These are phyloP conservation scores for Colletotrichum brevisporum DNA, from an alignment of 2,329 filamentous ascomycete genomes.

Conservation along the genomic window DNA sequence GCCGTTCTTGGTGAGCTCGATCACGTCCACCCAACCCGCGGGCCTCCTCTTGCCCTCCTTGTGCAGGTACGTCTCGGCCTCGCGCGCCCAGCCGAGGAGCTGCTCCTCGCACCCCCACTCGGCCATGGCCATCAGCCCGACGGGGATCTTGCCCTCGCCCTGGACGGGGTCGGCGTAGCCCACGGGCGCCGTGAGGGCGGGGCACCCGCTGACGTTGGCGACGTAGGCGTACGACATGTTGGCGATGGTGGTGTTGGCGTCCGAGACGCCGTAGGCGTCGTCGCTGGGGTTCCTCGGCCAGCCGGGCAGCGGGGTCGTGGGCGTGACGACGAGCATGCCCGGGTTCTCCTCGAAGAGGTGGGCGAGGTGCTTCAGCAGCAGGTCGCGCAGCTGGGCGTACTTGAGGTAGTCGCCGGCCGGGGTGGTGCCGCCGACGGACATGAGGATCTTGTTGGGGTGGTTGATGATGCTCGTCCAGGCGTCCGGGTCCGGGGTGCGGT, in stretches of 20 bases:
- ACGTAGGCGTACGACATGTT: conserved; percentile 91
- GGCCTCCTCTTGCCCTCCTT: conserved; percentile 66
- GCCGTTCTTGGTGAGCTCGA: conserved; percentile 51
- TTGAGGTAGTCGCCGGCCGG: conserved; percentile 79
- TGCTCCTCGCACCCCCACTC: conserved; percentile 78
- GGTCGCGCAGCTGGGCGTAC: conserved; percentile 79
- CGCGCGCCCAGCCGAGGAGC: conserved; percentile 71
- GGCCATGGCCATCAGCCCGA: conserved; percentile 74
- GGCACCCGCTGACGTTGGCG: conserved; percentile 85
- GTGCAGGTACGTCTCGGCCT: conserved; percentile 69
- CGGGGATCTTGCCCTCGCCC: conserved; percentile 71
- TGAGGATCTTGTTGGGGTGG: conserved; percentile 77
- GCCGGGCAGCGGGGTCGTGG: conserved; percentile 81
- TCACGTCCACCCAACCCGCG: conserved; percentile 71
- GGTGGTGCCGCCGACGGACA: conserved; percentile 75
- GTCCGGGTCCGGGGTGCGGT: conserved; percentile 58
- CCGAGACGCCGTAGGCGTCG: conserved; percentile 78
- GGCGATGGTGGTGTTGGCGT: conserved; percentile 79
- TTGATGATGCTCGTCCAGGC: conserved; percentile 71
- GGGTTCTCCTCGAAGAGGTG: conserved; percentile 79
- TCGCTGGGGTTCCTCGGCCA: conserved; percentile 76
- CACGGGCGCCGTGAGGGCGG: conserved; percentile 80
- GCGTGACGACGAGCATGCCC: conserved; percentile 83
- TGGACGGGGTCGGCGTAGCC: conserved; percentile 75
- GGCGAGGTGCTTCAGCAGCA: conserved; percentile 85